These are phyloP conservation scores for Kodamaea leandrae DNA, from an alignment of 805 yeast genomes.

Conservation along the genomic window DNA sequence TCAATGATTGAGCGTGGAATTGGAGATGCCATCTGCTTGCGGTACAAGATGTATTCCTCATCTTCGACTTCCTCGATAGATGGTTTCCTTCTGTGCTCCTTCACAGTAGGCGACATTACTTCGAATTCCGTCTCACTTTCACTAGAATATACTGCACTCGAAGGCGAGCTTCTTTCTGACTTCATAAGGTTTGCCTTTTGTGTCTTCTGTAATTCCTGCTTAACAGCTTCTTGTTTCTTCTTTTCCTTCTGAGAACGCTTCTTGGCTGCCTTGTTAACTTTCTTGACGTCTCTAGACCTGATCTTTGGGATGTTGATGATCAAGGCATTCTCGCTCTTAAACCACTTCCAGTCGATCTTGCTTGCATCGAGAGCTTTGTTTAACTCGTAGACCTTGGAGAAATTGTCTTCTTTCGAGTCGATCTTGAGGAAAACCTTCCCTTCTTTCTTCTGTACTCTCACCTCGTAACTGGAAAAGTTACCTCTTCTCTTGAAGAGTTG, in stretches of 20 bases:
- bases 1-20: conserved; percentile 9
- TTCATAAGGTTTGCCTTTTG: too few species aligned
- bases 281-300: too few species aligned
- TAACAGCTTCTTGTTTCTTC: neutral
- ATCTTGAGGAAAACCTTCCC: conserved; percentile 18
- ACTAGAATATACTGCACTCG: neutral
- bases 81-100: conserved; percentile 13
- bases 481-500: conserved; percentile 20
- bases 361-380: conserved; percentile 15
- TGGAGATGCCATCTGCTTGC: conserved; percentile 15
- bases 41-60: conserved; percentile 26
- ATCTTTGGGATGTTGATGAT: conserved; percentile 20
- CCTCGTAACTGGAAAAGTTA: conserved; percentile 19
- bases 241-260: conserved; percentile 4
- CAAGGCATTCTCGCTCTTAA: conserved; percentile 16
- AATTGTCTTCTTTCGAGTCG: conserved; percentile 18
- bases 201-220: neutral
- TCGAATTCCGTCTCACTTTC: conserved; percentile 1
- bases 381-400: conserved; percentile 18
- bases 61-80: conserved; percentile 31
- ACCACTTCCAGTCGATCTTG: conserved; percentile 17
- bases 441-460: conserved; percentile 16
- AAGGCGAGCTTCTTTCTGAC: too few species aligned
- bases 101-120: conserved; percentile 2
- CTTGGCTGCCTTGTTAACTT: neutral